Evolutionary conservation across 1,284 basidiomycete genomes (phyloP).

Genomic region (Agroathelia rolfsii): DNA sequence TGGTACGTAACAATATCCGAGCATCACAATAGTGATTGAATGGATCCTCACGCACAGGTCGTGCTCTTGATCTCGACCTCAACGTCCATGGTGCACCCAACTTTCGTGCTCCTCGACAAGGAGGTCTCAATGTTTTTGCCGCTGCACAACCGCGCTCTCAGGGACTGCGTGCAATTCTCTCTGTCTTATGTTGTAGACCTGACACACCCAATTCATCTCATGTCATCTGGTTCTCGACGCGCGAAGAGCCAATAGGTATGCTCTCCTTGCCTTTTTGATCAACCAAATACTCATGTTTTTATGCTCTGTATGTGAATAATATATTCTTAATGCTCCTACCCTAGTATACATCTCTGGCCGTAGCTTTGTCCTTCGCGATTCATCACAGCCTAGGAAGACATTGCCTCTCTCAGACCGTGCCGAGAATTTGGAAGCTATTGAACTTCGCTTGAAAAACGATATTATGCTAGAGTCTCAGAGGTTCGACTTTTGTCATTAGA

Average conservation of each 20-base stretch:
- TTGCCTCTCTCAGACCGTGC: constrained; percentile 85
- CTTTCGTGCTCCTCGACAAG: constrained; percentile 75
- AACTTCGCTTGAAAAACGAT: constrained; percentile 83
- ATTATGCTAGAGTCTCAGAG: constrained; percentile 83
- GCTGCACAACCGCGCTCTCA: constrained; percentile 92
- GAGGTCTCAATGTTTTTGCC: constrained; percentile 82
- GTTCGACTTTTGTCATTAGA: constrained; percentile 27
- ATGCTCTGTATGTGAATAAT: constrained; percentile 6
- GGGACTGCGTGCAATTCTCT: constrained; percentile 87
- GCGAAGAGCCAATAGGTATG: constrained; percentile 74
- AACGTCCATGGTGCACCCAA: constrained; percentile 94
- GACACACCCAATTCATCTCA: constrained; percentile 49
- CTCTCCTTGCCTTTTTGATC: too few relatives aligned
- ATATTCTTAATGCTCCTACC: constrained; percentile 15
- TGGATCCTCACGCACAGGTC: constrained; percentile 35
- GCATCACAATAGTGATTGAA: constrained; percentile 4
- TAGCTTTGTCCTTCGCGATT: constrained; percentile 94
- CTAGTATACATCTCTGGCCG: constrained; percentile 86
- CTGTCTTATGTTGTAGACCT: constrained; percentile 75
- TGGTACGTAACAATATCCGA: constrained; percentile 31
- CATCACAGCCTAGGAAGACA: constrained; percentile 74
- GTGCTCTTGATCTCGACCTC: constrained; percentile 85
- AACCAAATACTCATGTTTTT: not conserved
- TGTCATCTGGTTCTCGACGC: constrained; percentile 79
- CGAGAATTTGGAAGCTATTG: constrained; percentile 93